These are phyloP conservation scores for Puccinellia tenuiflora DNA, from an alignment of 176 grass and related monocot genomes.

Conservation along the genomic window DNA sequence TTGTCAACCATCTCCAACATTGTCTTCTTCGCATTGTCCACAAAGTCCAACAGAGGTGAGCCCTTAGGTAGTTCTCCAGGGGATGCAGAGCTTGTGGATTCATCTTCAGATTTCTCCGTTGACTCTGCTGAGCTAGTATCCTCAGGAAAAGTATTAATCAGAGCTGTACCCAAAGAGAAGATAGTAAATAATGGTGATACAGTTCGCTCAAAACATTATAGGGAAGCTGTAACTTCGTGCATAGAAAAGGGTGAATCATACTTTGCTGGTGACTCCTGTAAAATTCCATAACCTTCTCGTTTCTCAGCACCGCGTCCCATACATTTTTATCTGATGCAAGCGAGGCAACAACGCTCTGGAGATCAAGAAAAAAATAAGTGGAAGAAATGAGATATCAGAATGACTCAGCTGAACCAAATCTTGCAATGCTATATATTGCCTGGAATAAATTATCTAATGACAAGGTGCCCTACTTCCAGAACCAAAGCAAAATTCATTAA, in stretches of 20 bases:
- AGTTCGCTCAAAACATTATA: background rate
- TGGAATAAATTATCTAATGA: background rate
- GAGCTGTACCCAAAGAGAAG: conserved; percentile 21
- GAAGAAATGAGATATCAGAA: background rate
- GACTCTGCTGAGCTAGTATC: conserved; percentile 12
- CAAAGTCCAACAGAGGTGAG: conserved; percentile 42
- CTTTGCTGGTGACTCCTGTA: conserved; percentile 53
- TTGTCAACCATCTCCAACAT: conserved; percentile 41
- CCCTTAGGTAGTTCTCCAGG: background rate
- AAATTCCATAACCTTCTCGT: conserved; percentile 82
- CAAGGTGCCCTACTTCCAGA: background rate
- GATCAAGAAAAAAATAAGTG: conserved; percentile 15
- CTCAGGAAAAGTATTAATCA: conserved; percentile 33
- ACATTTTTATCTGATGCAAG: conserved; percentile 70
- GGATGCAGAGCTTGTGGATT: background rate
- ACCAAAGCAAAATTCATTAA: background rate
- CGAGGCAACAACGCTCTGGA: conserved; percentile 72
- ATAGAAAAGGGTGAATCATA: conserved; percentile 25
- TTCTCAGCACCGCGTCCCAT: conserved; percentile 83
- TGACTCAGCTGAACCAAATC: background rate
- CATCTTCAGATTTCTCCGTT: conserved; percentile 4
- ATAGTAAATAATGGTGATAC: background rate
- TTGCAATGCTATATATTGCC: background rate
- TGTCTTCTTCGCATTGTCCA: conserved; percentile 48
- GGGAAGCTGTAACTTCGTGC: background rate